Evolutionary conservation across 768 basidiomycete genomes (phyloP).

Genomic region (Hortiboletus campestris): DNA sequence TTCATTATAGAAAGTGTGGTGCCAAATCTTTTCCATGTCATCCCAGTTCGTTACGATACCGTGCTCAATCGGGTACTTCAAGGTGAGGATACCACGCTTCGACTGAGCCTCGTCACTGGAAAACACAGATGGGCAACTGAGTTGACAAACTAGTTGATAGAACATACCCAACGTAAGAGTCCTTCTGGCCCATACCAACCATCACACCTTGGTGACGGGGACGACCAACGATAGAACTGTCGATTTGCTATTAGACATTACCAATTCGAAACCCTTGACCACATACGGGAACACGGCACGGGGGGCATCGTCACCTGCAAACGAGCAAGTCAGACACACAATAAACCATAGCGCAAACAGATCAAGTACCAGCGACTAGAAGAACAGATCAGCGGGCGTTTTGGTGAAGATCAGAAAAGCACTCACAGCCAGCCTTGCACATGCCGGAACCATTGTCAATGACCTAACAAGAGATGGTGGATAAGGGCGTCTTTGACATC

Average conservation of each 20-base stretch:
- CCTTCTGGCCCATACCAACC: slow-evolving; percentile 97
- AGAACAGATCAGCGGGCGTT: slow-evolving; percentile 20
- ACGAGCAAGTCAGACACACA: slow-evolving; percentile 7
- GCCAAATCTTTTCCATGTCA: slow-evolving; percentile 99
- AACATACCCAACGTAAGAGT: slow-evolving; percentile 87
- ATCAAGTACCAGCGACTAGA: slow-evolving; percentile 60
- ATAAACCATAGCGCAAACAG: not conserved
- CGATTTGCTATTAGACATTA: slow-evolving; percentile 12
- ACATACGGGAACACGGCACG: slow-evolving; percentile 95
- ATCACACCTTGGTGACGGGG: slow-evolving; percentile 94
- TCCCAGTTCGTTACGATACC: slow-evolving; percentile 98
- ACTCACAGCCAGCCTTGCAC: slow-evolving; percentile 99
- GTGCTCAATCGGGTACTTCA: slow-evolving; percentile 94
- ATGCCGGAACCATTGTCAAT: slow-evolving; percentile 97
- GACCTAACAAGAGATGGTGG: slow-evolving; percentile 46
- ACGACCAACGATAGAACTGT: slow-evolving; percentile 88
- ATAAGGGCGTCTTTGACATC: not conserved
- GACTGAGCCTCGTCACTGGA: slow-evolving; percentile 86
- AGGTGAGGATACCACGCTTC: slow-evolving; percentile 90
- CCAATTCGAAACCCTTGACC: slow-evolving; percentile 4
- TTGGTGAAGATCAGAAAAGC: slow-evolving; percentile 8
- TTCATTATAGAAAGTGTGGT: slow-evolving; percentile 92
- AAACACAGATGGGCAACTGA: slow-evolving; percentile 10
- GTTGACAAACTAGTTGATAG: slow-evolving; percentile 2
- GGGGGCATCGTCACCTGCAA: slow-evolving; percentile 80